Percentiles rank a stretch among this genome's conserved stretches.
Conservation (phyloP, 2,329 filamentous ascomycete genomes). For the Fusarium musae region DNA sequence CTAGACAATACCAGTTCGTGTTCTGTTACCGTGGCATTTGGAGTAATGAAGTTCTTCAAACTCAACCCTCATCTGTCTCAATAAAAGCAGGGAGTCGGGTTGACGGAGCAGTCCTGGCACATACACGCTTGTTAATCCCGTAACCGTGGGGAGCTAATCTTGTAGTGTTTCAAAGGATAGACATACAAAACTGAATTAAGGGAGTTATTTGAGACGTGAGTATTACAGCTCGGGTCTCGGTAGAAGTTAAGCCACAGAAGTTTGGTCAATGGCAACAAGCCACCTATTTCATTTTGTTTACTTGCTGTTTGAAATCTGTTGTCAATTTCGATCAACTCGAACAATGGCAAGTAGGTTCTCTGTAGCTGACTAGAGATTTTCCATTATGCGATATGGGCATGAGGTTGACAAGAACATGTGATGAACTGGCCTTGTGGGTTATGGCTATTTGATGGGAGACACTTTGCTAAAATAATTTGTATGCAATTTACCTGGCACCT, state of each 20-base stretch:
- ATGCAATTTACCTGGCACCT: neutral
- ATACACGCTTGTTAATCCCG: slow-evolving; percentile 26
- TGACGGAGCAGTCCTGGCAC: slow-evolving; percentile 11
- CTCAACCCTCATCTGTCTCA: slow-evolving; percentile 21
- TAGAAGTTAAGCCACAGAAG: slow-evolving; percentile 7
- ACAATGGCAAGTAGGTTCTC: neutral
- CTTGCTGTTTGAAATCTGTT: neutral
- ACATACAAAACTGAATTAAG: slow-evolving; percentile 7
- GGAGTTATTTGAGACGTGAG: slow-evolving; percentile 1
- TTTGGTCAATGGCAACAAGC: neutral
- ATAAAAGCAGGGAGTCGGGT: slow-evolving; percentile 12
- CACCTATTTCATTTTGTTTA: neutral
- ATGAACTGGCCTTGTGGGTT: neutral
- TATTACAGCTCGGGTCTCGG: slow-evolving; percentile 23
- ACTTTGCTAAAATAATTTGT: neutral
- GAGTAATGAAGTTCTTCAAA: neutral
- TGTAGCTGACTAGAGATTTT: neutral
- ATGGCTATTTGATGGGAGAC: too few species aligned
- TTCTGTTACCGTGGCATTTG: slow-evolving; percentile 18
- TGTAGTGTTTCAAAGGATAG: slow-evolving; percentile 11
- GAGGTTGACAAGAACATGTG: neutral
- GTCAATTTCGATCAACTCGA: neutral
- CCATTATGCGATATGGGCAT: slow-evolving; percentile 13
- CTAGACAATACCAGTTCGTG: neutral
- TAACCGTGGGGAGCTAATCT: slow-evolving; percentile 18